phyloP scores from a whole-genome alignment of 225 moss, liverwort and hornwort genomes.

The Sphagnum contortum region DNA sequence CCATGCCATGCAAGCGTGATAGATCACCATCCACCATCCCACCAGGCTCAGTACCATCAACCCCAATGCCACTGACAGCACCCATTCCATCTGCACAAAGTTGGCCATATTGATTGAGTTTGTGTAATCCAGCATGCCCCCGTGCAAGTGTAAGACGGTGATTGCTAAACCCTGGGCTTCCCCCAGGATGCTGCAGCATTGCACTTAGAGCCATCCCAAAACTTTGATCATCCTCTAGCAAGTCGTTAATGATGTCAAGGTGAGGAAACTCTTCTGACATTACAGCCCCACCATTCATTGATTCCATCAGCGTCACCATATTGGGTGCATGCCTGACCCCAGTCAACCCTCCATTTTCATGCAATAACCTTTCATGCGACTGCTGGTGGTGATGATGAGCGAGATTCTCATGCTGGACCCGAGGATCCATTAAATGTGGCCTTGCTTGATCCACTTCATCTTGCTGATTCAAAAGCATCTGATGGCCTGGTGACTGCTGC shows the following conservation, averaged over 20 bases:
- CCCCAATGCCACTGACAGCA: conserved; percentile 35
- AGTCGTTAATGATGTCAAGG: conserved; percentile 92
- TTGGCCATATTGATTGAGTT: conserved; percentile 74
- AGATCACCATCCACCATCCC: conserved; percentile 49
- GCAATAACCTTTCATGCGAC: conserved; percentile 23
- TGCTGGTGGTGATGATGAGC: conserved; percentile 25
- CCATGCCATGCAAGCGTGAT: conserved; percentile 31
- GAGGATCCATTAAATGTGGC: conserved; percentile 15
- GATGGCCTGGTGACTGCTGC: conserved; percentile 15
- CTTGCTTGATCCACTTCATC: conserved; percentile 21
- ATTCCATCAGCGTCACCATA: conserved; percentile 42
- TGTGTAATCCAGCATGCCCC: conserved; percentile 56
- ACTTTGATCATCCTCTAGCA: conserved; percentile 88
- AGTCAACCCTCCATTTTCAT: conserved; percentile 39
- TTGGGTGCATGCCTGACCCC: conserved; percentile 24
- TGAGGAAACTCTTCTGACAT: conserved; percentile 98
- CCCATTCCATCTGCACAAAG: conserved; percentile 35
- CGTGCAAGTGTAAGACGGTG: conserved; percentile 46
- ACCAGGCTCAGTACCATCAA: conserved; percentile 67
- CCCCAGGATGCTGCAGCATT: conserved; percentile 53
- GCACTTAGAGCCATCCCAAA: conserved; percentile 66
- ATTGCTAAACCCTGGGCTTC: conserved; percentile 34
- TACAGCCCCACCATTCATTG: conserved; percentile 47
- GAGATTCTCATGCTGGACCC: conserved; percentile 30
- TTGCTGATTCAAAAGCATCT: conserved; percentile 30